Base-by-base conservation (phyloP, 768 basidiomycete species). In the Macrolepiota fuliginosa region DNA sequence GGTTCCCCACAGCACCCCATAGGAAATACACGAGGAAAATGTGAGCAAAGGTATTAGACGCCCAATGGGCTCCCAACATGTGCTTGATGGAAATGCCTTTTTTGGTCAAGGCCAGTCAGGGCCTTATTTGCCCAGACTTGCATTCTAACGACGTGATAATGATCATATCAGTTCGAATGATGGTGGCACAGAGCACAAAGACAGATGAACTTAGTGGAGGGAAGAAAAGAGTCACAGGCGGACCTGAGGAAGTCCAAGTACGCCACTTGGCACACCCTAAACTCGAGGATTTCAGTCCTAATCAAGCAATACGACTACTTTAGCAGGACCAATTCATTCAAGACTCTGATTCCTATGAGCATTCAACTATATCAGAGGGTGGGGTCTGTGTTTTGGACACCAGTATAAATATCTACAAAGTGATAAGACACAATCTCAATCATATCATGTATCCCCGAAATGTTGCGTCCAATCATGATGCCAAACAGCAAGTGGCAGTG, bases 1-100 rank as follows among this genome's bases (percentile, higher is more conserved):
- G 80, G 65, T 52, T 82, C 79, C n/a, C 88, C 87, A 69, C 90
- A 92, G 68, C 90, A 91, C 64, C 83, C 79, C 86, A 88, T 89
- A 35, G 55, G 45, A 32, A 54, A 45, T 42, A 36, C 25, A 39
- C 47, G 63, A 61, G 46, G 40, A 52, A 37, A 46, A 49, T 56
- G 58, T 32, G 63, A 49, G 54, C 59, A 32, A 47, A 24, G 55
- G 35, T 13, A 60, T 36, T 52, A 37, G 35, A 24, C 52, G 36
- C 46, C 63, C 22, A 2, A 35, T 10, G 13, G 12, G 24, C 25
- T 24, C 37, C 4, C 37, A 42, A 45, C 58, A 42, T 59, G 70
- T 72, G 58, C 68, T 71, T 72, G 69, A 64, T 73, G 71, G 72
- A 69, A 68, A 70, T 65, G 63, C 57, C 45, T 61, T 62, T 51